Conservation (phyloP, 1,139 yeast genomes). For the Yamadazyma sp. region DNA sequence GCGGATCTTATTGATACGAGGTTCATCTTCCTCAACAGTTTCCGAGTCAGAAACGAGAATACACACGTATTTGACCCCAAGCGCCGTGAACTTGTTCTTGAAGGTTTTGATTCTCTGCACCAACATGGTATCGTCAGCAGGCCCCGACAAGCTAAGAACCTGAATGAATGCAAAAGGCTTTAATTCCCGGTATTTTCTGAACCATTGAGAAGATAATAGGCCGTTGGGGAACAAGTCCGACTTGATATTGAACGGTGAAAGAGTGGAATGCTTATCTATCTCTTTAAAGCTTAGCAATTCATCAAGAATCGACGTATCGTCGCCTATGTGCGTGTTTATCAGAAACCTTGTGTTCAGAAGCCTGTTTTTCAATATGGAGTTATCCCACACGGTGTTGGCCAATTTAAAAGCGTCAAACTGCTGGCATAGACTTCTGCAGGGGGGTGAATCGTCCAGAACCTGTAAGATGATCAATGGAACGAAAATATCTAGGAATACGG, state of each 20-base stretch:
- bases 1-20: constrained; percentile 26
- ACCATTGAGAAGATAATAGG: constrained; percentile 36
- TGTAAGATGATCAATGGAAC: constrained; percentile 29
- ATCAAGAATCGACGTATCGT: constrained; percentile 4
- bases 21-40: constrained; percentile 14
- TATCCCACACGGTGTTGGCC: constrained; percentile 35
- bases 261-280: constrained; percentile 24
- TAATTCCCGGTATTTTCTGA: constrained; percentile 29
- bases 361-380: constrained; percentile 38
- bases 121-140: constrained; percentile 14
- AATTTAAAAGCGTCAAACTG: constrained; percentile 22
- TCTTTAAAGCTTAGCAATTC: constrained; percentile 2
- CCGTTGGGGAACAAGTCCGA: constrained; percentile 48
- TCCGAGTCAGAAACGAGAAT: constrained; percentile 24
- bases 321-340: constrained; percentile 17
- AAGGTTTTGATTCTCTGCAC: constrained; percentile 19
- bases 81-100: constrained; percentile 18
- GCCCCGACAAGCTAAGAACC: constrained; percentile 18
- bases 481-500: constrained; percentile 27
- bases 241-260: constrained; percentile 38
- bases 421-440: no score
- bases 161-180: constrained; percentile 38
- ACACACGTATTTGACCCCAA: constrained; percentile 28
- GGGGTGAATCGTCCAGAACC: constrained; percentile 1
- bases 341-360: constrained; percentile 35